Conservation (phyloP, 352 stramenopile species). For the Thraustotheca clavata region DNA sequence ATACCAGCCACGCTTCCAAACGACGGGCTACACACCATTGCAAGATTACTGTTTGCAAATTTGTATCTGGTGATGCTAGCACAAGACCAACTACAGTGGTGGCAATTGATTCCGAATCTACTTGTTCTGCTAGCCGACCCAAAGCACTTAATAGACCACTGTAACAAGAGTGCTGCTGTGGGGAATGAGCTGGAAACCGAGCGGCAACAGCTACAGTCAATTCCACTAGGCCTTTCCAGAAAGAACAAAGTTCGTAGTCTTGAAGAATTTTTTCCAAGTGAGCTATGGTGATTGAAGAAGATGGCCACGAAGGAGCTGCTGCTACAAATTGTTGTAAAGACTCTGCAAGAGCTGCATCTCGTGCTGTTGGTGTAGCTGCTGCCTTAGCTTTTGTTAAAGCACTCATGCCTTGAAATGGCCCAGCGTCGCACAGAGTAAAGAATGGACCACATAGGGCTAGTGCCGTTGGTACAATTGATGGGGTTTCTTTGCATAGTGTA, state of each 20-base stretch:
- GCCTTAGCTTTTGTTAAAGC: constrained; percentile 12
- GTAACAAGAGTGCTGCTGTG: constrained; percentile 4
- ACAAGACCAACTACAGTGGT: background rate
- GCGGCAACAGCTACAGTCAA: constrained; percentile 8
- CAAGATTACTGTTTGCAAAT: background rate
- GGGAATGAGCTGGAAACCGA: background rate
- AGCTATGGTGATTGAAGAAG: background rate
- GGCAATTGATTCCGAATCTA: background rate
- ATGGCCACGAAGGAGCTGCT: background rate
- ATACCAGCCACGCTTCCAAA: background rate
- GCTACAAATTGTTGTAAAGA: background rate
- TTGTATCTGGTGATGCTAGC: background rate
- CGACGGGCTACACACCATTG: background rate
- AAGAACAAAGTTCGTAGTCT: constrained; percentile 5
- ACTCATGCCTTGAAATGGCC: constrained; percentile 1
- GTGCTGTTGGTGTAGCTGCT: background rate
- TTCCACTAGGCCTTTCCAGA: constrained; percentile 11
- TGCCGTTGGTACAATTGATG: background rate
- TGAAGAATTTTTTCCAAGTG: background rate
- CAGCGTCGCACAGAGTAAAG: constrained; percentile 14
- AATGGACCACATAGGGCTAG: constrained; percentile 3
- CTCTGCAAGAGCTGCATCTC: constrained; percentile 3
- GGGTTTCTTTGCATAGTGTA: background rate
- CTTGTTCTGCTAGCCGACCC: background rate
- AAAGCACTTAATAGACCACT: background rate